phyloP scores from a whole-genome alignment of 1,284 basidiomycete genomes.

The Sporisorium graminicola region DNA sequence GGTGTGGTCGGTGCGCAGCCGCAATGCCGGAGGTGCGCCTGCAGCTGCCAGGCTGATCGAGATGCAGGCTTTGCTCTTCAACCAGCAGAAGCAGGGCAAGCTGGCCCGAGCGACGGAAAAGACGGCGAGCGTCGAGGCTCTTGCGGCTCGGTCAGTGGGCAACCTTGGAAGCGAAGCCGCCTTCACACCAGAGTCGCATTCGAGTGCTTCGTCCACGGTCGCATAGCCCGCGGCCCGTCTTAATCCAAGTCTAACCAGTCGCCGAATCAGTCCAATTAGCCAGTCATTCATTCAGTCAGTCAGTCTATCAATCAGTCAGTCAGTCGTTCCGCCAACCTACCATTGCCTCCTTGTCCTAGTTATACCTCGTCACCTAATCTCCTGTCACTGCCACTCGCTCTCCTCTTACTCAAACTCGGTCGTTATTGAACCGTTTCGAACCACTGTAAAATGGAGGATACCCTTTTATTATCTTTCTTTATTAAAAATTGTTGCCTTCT shows the following conservation, averaged over 20 bases:
- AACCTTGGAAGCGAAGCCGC: conserved; percentile 8
- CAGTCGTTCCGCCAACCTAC: too few species aligned
- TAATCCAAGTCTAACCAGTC: background rate
- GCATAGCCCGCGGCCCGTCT: background rate
- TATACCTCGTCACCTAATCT: background rate
- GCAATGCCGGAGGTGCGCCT: conserved; percentile 53
- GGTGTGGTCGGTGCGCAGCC: conserved; percentile 46
- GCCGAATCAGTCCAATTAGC: background rate
- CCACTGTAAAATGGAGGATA: background rate
- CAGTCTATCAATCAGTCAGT: too few species aligned
- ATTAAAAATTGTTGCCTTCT: too few species aligned
- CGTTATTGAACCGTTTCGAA: background rate
- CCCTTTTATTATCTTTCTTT: background rate
- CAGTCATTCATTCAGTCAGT: background rate
- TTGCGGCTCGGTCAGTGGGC: background rate
- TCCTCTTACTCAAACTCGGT: background rate
- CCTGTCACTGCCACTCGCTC: too few species aligned
- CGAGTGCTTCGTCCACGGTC: conserved; percentile 22
- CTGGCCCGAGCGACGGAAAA: background rate
- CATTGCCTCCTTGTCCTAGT: too few species aligned
- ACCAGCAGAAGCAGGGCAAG: conserved; percentile 26
- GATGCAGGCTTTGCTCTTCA: conserved; percentile 28
- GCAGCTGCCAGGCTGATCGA: conserved; percentile 55
- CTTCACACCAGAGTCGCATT: conserved; percentile 5
- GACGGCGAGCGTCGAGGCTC: background rate